Base-by-base conservation (phyloP, 2,329 filamentous ascomycete genomes). In the Sphaerulina vaccinii region DNA sequence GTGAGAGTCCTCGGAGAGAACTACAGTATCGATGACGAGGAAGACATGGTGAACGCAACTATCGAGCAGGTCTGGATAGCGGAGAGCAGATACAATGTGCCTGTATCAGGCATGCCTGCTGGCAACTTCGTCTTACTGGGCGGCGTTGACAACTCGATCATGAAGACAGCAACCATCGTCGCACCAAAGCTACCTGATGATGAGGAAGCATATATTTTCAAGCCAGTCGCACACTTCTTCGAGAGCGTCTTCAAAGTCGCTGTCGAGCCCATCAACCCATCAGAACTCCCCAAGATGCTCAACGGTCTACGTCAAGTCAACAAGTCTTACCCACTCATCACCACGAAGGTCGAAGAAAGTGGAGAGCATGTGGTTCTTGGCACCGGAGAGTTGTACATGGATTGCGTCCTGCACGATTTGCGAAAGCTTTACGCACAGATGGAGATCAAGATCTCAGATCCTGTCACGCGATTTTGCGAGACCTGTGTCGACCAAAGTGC, bases 381-480 rank as follows among this genome's bases (percentile, higher is more conserved):
- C 19, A 99, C 93, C 0, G 93, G 93, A 54, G 93, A 99, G 70
- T 78, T 99, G n/a, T 99, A 99, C 75, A 97, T 99, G 91, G 93
- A 99, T 70, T 99, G 93, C 65, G 92, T 99, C 3, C 79, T 99
- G 39, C 93, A 99, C 70, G 93, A 99, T 68, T 79, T 99, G 40
- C 87, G 93, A 48, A 83, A 85, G 35, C 73, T 97, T n/a, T 99
- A 96, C 68, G 91, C 93, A 11, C 92, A 97, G 65, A 99, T 99
- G 93, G 93, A 99, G 70, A 88, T 99, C 73, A 97, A 97, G 73
- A 90, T 99, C 42, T 99, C 93, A 0, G 93, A 99, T 68, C 93
- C 93, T 1, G 92, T 99, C 37, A 97, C 93, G 13, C 82, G 93
- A 41, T 99, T 99, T 78, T 96, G 90, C 72, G 93, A 99, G 74